Evolutionary conservation across 768 basidiomycete species (phyloP), one percentile per base, ranked within the genome.

Genomic region (Russula ochroleuca): DNA sequence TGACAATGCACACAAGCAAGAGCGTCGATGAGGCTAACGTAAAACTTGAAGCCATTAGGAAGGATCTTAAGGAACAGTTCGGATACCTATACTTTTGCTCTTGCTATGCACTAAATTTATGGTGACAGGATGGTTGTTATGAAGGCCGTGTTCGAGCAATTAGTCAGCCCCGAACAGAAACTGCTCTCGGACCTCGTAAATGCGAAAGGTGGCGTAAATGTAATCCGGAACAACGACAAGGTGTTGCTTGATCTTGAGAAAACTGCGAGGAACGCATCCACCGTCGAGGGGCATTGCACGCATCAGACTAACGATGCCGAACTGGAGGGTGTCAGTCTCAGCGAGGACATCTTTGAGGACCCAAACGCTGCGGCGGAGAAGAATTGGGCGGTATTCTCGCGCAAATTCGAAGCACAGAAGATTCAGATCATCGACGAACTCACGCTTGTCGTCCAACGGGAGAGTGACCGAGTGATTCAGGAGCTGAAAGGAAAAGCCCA

Each of bases 1-100:
- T 76, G 23, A 59, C 67, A 11, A 66, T 75, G 6, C 72, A 75
- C 57, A 71, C 65, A 2, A 71, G 67, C 5, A 51, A 59, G 33
- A 57, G 52, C 10, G 47, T 67, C 2, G 65, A 60, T 6, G 56
- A 35, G 17, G 63, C 47, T 5, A 57, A 64, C 8, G 41, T 6
- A 31, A 56, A 54, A 60, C 59, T 73, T 0, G 68, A 64, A 37
- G 23, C 15, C 13, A 49, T 66, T 51, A 47, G 50, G 35, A 51
- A 58, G 33, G 61, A 50, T 43, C 60, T 69, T 17, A 59, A 66
- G 13, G 38, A 60, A 35, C 69, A 70, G 71, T 69, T n/a, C 8
- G 62, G 21, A 7, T 28, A 15, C 14, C 3, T 33, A 19, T 38
- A 10, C 9, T 11, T 47, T 56, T 31, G 28, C 28, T 9, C 21